Conservation (phyloP, 2,329 filamentous ascomycete genomes). For the Dothideomycetidae sp. region DNA sequence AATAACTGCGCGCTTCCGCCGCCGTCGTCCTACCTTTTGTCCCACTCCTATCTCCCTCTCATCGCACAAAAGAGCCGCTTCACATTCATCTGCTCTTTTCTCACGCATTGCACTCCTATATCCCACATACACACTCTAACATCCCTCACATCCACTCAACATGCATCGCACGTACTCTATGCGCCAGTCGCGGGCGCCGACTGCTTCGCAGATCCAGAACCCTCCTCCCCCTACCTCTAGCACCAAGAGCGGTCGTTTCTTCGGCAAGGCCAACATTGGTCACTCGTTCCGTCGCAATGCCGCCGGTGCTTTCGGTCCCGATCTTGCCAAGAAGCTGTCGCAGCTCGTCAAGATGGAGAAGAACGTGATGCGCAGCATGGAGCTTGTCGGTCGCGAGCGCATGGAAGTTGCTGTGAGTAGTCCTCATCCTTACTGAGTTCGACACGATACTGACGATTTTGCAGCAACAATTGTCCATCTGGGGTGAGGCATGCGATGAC, state of each 20-base stretch:
- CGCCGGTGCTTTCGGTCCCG: conserved; percentile 65
- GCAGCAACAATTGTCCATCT: conserved; percentile 96
- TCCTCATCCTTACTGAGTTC: not conserved
- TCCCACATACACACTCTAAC: not conserved
- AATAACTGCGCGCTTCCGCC: no score
- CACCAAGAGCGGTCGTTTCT: conserved; percentile 82
- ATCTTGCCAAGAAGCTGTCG: conserved; percentile 93
- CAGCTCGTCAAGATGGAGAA: conserved; percentile 99
- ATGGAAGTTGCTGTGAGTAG: conserved; percentile 90
- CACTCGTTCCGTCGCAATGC: conserved; percentile 59
- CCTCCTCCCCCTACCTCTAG: conserved; percentile 82
- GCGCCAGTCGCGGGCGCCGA: conserved; percentile 93
- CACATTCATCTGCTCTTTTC: conserved; percentile 1
- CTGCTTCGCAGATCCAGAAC: conserved; percentile 80
- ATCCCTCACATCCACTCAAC: conserved; percentile 12
- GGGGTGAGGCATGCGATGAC: conserved; percentile 91
- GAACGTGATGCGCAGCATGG: conserved; percentile 98
- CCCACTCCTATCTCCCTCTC: no score
- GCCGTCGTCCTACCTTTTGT: no score
- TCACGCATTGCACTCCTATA: no score
- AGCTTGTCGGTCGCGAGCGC: conserved; percentile 83
- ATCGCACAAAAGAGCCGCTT: not conserved
- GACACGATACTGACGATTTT: conserved; percentile 1
- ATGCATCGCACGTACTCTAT: conserved; percentile 99
- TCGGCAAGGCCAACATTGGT: conserved; percentile 70